Base-by-base conservation (phyloP, 257 asterid species). In the Leptodermis oblonga region DNA sequence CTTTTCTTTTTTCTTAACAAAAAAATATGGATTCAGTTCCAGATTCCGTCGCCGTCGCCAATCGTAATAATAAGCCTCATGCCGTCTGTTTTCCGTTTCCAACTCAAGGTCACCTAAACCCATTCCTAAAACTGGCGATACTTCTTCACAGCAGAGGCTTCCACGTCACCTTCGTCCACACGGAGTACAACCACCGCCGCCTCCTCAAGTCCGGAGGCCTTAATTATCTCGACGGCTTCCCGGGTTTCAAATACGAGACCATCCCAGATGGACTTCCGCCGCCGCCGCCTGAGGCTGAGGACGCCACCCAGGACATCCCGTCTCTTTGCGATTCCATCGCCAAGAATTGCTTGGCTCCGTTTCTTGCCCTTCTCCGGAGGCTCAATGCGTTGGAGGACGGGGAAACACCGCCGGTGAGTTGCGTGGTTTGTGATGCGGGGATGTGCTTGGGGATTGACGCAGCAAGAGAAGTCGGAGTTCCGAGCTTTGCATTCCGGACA, bases 91-190 rank as follows among this genome's bases (percentile, higher is more conserved):
- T 82, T 14, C 86, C 86, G 18, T 82, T 68, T 43, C 82, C 84
- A 52, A 70, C 84, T 0, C 86, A 82, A n/a, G 86, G 86, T 30
- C 86, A 82, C 74, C 65, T 82, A 1, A 82, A 30, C 70, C 87
- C 87, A 2, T 63, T 79, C 75, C 67, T 82, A 62, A 87, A 85
- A 73, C 53, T 87, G 52, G 88, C 94, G 3, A 80, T 76, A 49
- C 88, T 87, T 62, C 87, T 87, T 63, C 87, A 85, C 83, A 71
- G 63, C 65, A 70, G 34, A 1, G 87, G 85, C 72, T 85, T 83
- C 73, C 67, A 72, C 79, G 60, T 85, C 70, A 83, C 87, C 67
- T 85, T 87, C 18, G 86, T 87, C 70, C 71, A 79, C 86, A 72
- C 90, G 33, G 88, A 85, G 6, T 81, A 77, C 87, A 85, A 81